Percentiles rank a stretch among this genome's conserved stretches.
phyloP scores from a whole-genome alignment of 129 eudicot genomes.

The Mikania micrantha region DNA sequence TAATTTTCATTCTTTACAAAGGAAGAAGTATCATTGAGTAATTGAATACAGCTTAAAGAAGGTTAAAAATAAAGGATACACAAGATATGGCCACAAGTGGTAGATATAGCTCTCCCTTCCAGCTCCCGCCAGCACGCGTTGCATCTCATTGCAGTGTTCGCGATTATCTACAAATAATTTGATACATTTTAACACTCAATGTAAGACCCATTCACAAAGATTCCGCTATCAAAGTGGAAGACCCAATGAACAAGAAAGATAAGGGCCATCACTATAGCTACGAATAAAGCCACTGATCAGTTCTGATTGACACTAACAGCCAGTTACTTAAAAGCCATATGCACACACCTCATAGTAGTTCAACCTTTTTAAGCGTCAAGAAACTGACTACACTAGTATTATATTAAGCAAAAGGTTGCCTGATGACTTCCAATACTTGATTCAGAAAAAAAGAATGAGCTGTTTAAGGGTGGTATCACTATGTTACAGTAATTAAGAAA shows the following conservation, averaged over 20 bases:
- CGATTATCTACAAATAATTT: constrained; percentile 5
- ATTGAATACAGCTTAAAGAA: not conserved
- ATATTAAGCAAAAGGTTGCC: constrained; percentile 1
- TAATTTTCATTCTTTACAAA: constrained; percentile 2
- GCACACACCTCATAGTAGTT: not conserved
- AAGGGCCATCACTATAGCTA: not conserved
- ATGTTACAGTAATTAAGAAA: not conserved
- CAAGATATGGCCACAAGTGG: constrained; percentile 82
- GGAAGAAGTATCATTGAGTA: constrained; percentile 13
- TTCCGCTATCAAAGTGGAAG: not conserved
- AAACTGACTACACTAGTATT: not conserved
- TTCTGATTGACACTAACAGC: constrained; percentile 9
- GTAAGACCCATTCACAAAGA: constrained; percentile 9
- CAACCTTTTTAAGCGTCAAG: not conserved
- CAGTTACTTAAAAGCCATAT: constrained; percentile 1
- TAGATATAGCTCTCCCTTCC: constrained; percentile 80
- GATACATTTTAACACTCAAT: not conserved
- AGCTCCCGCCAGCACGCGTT: constrained; percentile 97
- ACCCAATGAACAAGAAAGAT: not conserved
- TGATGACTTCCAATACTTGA: not conserved
- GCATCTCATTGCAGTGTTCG: constrained; percentile 75
- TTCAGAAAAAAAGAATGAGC: not conserved
- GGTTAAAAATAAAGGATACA: constrained; percentile 53
- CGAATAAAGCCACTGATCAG: not conserved
- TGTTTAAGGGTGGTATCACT: not conserved